A percentile compares a stretch with the other conserved stretches of the same genome.
phyloP scores from a whole-genome alignment of 768 basidiomycete species.

The Terana coerulea region DNA sequence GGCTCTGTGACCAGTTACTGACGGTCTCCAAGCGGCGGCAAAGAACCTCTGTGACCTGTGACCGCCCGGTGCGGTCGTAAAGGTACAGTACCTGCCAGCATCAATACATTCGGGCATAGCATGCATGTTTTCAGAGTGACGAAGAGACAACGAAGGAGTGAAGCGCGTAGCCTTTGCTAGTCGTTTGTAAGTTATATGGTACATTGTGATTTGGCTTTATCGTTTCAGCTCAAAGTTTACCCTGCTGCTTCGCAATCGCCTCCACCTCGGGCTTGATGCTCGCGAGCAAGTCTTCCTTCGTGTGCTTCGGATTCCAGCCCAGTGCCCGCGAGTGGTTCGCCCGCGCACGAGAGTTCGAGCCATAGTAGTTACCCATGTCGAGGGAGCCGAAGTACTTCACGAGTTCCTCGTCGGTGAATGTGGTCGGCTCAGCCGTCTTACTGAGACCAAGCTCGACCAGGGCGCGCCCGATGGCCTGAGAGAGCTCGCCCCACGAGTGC shows the following conservation, averaged over 20 bases:
- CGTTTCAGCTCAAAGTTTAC: too few relatives aligned
- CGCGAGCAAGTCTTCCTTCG: slow-evolving; percentile 45
- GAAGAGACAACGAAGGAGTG: too few relatives aligned
- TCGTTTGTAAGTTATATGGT: too few relatives aligned
- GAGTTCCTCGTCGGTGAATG: slow-evolving; percentile 45
- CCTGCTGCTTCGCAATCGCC: slow-evolving; percentile 12
- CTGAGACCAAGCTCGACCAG: slow-evolving; percentile 29
- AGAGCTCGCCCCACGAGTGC: slow-evolving; percentile 31
- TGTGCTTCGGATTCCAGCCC: slow-evolving; percentile 51
- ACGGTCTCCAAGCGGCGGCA: too few relatives aligned
- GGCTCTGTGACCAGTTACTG: too few relatives aligned
- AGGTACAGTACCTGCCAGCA: too few relatives aligned
- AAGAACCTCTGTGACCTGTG: too few relatives aligned
- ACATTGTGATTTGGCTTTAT: too few relatives aligned
- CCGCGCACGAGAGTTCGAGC: slow-evolving; percentile 24
- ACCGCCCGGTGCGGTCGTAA: too few relatives aligned
- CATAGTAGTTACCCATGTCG: slow-evolving; percentile 13
- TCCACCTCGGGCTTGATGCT: slow-evolving; percentile 46
- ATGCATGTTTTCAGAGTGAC: too few relatives aligned
- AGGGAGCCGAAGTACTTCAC: slow-evolving; percentile 20
- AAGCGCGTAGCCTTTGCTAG: too few relatives aligned
- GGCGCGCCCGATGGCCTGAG: slow-evolving; percentile 33
- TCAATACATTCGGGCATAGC: too few relatives aligned
- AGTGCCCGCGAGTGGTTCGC: slow-evolving; percentile 34
- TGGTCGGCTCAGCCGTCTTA: slow-evolving; percentile 35